Evolutionary conservation across 345 rosid genomes (phyloP), one percentile per base, ranked within the genome.

Genomic region (Gynandropsis gynandra): DNA sequence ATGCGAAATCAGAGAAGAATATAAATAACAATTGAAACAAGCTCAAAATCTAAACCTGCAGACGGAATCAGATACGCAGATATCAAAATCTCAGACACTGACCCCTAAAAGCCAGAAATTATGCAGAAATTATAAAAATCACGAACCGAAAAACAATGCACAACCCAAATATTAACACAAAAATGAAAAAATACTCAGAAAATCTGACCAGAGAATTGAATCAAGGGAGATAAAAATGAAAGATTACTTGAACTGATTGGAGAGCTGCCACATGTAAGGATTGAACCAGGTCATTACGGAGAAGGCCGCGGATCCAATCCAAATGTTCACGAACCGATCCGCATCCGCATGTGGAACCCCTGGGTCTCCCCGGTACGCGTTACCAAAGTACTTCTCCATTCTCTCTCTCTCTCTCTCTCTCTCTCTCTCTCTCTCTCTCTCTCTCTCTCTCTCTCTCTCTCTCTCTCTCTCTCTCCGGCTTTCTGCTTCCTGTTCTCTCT

Each of bases 321-420:
- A 89, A 61, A 85, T 89, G 58, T 85, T 85, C 56, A 43, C 60
- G 64, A 82, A 89, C 14, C 83, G 76, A 12, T 80, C 89, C 5
- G 79, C 72, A 52, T 67, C 81, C 0, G 95, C 78, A 57, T 89
- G 97, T 12, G 97, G 97, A 50, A 89, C 97, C 21, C 95, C 95
- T 15, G 95, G 93, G 70, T 89, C 97, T 14, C 95, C 97, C 57
- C 89, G 74, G 70, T 89, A 89, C 0, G 97, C 95, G 51, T 79
- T 85, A 36, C 95, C 93, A 52, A 89, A 85, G 50, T 82, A 85
- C 72, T 89, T 89, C 87, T 89, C 95, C 97, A 82, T 82, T 56
- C 19, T 34, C 41, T 7, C 12, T 37, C 41, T 19, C 52, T 33
- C 42, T 8, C 37, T 34, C 16, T 45, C 41, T 10, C 11, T 37